Base-by-base conservation (phyloP, 441 rosid genomes). In the Croton setiger region DNA sequence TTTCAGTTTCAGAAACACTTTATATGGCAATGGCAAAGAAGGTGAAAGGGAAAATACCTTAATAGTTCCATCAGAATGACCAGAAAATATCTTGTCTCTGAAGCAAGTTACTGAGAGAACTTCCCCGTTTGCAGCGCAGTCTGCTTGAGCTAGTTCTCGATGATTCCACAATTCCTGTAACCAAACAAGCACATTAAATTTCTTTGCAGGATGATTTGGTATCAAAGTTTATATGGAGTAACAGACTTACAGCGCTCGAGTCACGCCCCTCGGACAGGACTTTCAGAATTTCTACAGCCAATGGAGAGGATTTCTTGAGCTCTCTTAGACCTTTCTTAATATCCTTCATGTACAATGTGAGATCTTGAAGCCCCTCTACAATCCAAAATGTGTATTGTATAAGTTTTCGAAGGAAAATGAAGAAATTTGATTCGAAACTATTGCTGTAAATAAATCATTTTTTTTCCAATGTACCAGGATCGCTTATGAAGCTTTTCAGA, bases 51-150 rank as follows among this genome's bases (percentile, higher is more conserved):
- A 52, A 60, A 0, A 37, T 73, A 88, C 95, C 88, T 87, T 87
- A 58, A 89, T 84, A 23, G 89, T 85, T 79, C 96, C 96, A 79
- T 89, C 92, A 12, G 96, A 82, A 76, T 89, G 96, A 47, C 96
- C 96, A 21, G 96, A 89, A 77, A 86, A 83, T 66, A 87, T 76
- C 74, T 77, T 84, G 82, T 85, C 85, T 68, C 78, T 85, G 79
- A 75, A 82, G 78, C 81, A 79, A 63, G 71, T 75, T 47, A 89
- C 69, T 9, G 96, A 82, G 11, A 74, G 69, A 47, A 89, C 90
- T 76, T 85, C 90, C 52, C 96, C 96, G 35, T 84, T 87, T 61
- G 74, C 72, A 14, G 82, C 69, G 71, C 88, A 81, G 73, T 87
- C 88, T 13, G 73, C 80, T 73, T 87, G 96, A 70, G 80, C 81